phyloP scores from a whole-genome alignment of 2,329 filamentous ascomycete genomes.

The Ophiocordyceps camponoti-floridani region DNA sequence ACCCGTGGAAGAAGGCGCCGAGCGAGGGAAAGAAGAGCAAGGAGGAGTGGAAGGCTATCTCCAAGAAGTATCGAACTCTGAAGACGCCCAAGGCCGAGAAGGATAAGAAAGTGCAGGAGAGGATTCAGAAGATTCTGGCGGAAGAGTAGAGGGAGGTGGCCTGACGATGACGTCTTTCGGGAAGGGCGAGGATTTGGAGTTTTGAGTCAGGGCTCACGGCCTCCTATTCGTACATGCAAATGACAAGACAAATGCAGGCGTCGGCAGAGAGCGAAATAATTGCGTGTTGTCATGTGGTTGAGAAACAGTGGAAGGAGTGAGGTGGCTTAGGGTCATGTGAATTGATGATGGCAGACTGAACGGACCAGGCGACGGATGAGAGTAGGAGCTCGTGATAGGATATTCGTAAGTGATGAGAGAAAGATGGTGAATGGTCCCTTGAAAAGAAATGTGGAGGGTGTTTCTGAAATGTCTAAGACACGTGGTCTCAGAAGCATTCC shows the following conservation, averaged over 20 bases:
- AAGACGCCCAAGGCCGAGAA: conserved; percentile 79
- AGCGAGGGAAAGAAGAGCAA: conserved; percentile 78
- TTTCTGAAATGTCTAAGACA: not conserved
- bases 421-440: not conserved
- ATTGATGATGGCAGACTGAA: not conserved
- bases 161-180: conserved; percentile 12
- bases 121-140: conserved; percentile 66
- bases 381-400: not conserved
- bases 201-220: not conserved
- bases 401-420: not conserved
- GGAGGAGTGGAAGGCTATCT: conserved; percentile 92
- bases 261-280: not conserved
- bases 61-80: conserved; percentile 63
- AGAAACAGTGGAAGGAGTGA: not conserved
- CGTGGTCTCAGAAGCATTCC: not conserved
- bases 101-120: conserved; percentile 67
- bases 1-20: conserved; percentile 89
- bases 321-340: not conserved
- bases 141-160: conserved; percentile 18
- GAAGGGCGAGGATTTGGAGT: conserved; percentile 9
- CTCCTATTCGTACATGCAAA: not conserved
- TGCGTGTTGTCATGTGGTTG: not conserved
- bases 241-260: not conserved
- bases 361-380: not conserved
- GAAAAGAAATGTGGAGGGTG: not conserved